A percentile compares a stretch with the other conserved stretches of the same genome.
These are phyloP conservation scores for Chlorella vulgaris DNA, from an alignment of 139 green algal species.

Conservation along the genomic window DNA sequence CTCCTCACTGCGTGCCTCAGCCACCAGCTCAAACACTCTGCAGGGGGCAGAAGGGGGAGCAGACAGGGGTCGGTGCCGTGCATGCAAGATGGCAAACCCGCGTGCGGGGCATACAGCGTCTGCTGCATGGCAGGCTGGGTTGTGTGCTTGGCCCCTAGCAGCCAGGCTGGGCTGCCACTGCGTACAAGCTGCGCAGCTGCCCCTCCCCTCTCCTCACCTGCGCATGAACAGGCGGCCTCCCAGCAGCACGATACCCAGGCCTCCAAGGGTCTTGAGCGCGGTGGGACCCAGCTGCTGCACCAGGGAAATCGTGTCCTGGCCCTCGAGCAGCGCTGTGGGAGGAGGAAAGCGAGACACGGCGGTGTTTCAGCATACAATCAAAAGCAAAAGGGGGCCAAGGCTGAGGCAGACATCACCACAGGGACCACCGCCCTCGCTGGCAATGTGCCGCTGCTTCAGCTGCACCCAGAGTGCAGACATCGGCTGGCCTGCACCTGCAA, in stretches of 20 bases:
- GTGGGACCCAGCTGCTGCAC: conserved; percentile 74
- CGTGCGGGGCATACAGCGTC: too few relatives aligned
- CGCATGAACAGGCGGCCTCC: conserved; percentile 83
- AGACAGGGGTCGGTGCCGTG: background rate
- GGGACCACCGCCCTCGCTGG: too few relatives aligned
- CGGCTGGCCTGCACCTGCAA: background rate
- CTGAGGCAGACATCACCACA: too few relatives aligned
- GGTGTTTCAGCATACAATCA: background rate
- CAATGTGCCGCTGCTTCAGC: too few relatives aligned
- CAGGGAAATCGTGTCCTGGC: conserved; percentile 49
- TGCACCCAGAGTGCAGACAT: too few relatives aligned
- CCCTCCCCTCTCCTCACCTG: conserved; percentile 48
- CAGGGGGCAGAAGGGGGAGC: background rate
- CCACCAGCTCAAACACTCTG: conserved; percentile 76
- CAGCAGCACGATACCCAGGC: conserved; percentile 84
- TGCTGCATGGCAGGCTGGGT: background rate
- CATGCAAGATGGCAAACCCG: background rate
- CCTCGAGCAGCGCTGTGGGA: conserved; percentile 19
- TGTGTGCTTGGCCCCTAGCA: too few relatives aligned
- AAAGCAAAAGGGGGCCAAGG: background rate
- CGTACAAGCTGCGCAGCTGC: background rate
- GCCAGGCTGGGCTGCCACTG: too few relatives aligned
- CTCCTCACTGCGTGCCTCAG: conserved; percentile 75
- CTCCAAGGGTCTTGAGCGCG: conserved; percentile 66
- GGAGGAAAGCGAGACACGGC: background rate